Base-by-base conservation (phyloP, 306 rosid species). In the Leucaena leucocephala region DNA sequence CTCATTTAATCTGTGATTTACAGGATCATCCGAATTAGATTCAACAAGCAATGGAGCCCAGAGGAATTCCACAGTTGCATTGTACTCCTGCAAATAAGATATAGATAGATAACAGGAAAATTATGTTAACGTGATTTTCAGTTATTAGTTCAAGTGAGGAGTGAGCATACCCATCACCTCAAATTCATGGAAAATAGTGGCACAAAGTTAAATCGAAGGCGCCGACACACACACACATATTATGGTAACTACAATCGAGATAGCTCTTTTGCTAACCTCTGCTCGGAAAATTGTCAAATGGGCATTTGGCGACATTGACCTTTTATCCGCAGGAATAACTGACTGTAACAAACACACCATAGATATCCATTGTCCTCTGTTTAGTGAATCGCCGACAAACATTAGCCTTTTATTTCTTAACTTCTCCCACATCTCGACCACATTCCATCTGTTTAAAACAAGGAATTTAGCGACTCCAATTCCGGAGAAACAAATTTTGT, bases 31-130 rank as follows among this genome's bases (percentile, higher is more conserved):
- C 15, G 99, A 95, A 72, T 95, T 95, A 43, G 99, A 95, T 80
- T 95, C 99, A 27, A 84, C 99, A 39, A 95, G 97, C 58, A 95
- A 95, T 4, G 99, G 99, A 34, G 98, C 94, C 99, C 99, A 95
- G 33, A 91, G 99, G 84, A 95, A 95, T 78, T 95, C 99, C 66
- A 95, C 88, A 35, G 94, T 95, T 50, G 99, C 99, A 88, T 95
- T 95, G 79, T 93, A 95, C 57, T 95, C 98, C 99, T 95, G 89
- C 70, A 80, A 82, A 74, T 77, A 68, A 64, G 63, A 83, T 55
- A 55, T 57, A 76, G 52, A 55, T 57, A 76, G 52, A 76, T 17
- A 81, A 73, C 67, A 61, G 71, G 54, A 67, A 67, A 54, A 44
- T 63, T 4, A 69, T 44, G 19, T 7, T 4, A 34, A 42, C 19